phyloP scores from a whole-genome alignment of 768 basidiomycete species.

The Mycena filopes region DNA sequence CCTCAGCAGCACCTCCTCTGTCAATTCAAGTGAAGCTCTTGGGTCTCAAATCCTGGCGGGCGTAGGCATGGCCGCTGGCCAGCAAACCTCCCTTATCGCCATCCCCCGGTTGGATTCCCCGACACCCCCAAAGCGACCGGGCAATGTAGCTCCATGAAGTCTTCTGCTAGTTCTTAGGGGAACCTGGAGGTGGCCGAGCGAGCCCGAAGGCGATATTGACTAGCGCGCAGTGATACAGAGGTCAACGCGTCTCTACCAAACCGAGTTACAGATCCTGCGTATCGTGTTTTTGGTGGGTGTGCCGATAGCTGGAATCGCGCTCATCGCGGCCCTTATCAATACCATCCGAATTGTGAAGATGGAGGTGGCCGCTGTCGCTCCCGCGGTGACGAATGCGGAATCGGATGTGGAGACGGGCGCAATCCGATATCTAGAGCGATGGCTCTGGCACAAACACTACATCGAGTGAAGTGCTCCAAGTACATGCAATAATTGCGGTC shows the following conservation, averaged over 20 bases:
- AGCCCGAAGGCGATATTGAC: constrained; percentile 28
- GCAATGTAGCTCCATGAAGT: constrained; percentile 27
- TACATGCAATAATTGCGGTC: too few species aligned
- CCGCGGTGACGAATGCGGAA: background rate
- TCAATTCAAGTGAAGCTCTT: background rate
- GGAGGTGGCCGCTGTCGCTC: background rate
- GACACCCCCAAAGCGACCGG: constrained; percentile 6
- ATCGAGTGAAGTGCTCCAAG: too few species aligned
- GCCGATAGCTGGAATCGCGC: constrained; percentile 4
- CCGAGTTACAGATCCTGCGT: too few species aligned
- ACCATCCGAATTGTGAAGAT: background rate
- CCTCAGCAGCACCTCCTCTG: background rate
- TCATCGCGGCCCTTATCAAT: background rate
- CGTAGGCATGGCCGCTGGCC: background rate
- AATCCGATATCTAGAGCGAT: too few species aligned
- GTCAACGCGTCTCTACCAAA: too few species aligned
- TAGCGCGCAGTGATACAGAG: constrained; percentile 16
- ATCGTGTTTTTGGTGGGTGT: constrained; percentile 28
- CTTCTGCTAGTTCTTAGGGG: constrained; percentile 12
- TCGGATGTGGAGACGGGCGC: too few species aligned
- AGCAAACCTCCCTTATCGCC: constrained; percentile 17
- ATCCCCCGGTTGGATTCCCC: constrained; percentile 26
- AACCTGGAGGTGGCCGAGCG: background rate
- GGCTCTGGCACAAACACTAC: too few species aligned
- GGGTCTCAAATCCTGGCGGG: constrained; percentile 21